Base-by-base conservation (phyloP, 139 green algal genomes). In the Haematococcus sp. region DNA sequence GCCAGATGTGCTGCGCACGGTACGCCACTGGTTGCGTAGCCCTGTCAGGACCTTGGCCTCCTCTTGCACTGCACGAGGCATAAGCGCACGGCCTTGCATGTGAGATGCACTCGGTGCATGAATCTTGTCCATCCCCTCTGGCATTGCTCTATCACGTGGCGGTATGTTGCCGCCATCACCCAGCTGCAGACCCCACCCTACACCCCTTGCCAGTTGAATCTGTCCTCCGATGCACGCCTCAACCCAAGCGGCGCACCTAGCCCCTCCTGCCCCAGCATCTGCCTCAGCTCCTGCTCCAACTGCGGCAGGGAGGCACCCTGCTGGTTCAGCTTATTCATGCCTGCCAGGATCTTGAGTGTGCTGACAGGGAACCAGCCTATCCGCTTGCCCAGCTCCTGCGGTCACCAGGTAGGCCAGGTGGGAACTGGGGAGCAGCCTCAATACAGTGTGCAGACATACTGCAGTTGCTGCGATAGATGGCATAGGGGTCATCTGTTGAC, bases 311-410 rank as follows among this genome's bases (percentile, higher is more conserved):
- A 65, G 4, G 58, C 30, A 11, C n/a, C 30, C 25, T 65, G 28
- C 23, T 40, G n/a, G 25, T 65, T n/a, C 32, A 68, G 25, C 61
- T 68, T 68, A 31, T 51, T 25, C 61, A 68, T 68, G 5, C 61
- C 61, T 28, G 61, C 61, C 31, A 68, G 61, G 32, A 65, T 34
- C 58, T 30, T 65, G 17, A 65, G 3, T 30, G 58, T 65, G 58
- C 23, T 35, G 4, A 65, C 58, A 33, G 58, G n/a, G 58, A 65
- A 68, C 61, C 61, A 68, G 30, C 61, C 61, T 15, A 68, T 51
- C 17, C 61, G 61, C 61, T 51, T 68, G 17, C 31, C 51, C 11
- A 68, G 61, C 20, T 31, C 61, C 61, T 68, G 61, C 25, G 34
- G 58, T 16, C n/a, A 34, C 34, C 28, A 28, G n/a, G n/a, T n/a